phyloP scores from a whole-genome alignment of 805 yeast genomes.

The Saccharomyces cerevisiae region DNA sequence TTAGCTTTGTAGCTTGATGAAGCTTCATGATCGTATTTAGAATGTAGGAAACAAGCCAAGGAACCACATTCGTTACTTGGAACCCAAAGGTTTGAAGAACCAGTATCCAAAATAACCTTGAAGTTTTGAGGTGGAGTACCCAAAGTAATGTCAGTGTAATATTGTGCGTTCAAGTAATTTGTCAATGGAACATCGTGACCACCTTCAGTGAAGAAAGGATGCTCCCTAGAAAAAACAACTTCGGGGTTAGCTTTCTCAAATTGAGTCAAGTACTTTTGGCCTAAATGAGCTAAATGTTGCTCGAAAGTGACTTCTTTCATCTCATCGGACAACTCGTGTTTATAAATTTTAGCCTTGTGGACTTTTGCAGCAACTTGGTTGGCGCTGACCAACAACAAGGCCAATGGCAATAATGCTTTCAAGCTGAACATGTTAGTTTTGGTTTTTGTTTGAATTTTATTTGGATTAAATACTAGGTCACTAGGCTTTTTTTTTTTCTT shows the following conservation, averaged over 20 bases:
- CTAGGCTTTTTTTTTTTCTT: not conserved
- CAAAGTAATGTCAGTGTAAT: slow-evolving; percentile 79
- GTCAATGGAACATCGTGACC: slow-evolving; percentile 78
- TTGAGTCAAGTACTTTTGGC: slow-evolving; percentile 49
- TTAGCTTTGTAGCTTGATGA: slow-evolving; percentile 82
- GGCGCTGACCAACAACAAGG: slow-evolving; percentile 18
- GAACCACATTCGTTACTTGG: slow-evolving; percentile 85
- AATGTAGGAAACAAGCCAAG: slow-evolving; percentile 89
- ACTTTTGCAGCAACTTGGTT: slow-evolving; percentile 40
- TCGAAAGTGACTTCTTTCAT: slow-evolving; percentile 43
- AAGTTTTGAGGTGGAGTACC: slow-evolving; percentile 93
- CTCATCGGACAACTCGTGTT: slow-evolving; percentile 44
- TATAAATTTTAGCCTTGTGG: slow-evolving; percentile 50
- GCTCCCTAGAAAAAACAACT: slow-evolving; percentile 24
- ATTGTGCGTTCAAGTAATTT: slow-evolving; percentile 93
- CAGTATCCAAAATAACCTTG: slow-evolving; percentile 93
- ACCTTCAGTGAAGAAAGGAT: slow-evolving; percentile 18
- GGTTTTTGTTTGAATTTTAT: not conserved
- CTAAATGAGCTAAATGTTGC: slow-evolving; percentile 50
- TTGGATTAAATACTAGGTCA: not conserved
- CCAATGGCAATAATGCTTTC: slow-evolving; percentile 23
- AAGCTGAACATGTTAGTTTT: slow-evolving; percentile 12
- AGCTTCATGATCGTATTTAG: slow-evolving; percentile 76
- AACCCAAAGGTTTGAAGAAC: slow-evolving; percentile 95
- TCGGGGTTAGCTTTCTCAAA: slow-evolving; percentile 41